Evolutionary conservation across 768 basidiomycete genomes (phyloP), one percentile per base, ranked within the genome.

Genomic region (Suillus cothurnatus): DNA sequence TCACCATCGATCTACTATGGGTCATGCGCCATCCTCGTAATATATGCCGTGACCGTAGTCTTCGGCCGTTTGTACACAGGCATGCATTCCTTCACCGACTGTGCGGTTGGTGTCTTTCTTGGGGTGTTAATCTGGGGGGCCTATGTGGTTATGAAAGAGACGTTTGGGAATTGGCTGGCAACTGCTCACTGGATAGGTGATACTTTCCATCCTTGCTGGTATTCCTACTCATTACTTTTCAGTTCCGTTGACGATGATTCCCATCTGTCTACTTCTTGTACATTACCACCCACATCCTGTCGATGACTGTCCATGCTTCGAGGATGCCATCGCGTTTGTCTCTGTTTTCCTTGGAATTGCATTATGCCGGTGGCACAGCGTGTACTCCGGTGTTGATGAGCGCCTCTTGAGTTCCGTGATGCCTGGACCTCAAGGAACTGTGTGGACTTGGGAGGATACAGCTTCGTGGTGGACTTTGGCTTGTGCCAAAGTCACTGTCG

Each of bases 251-350:
- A 82, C 84, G 12, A 75, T 88, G 50, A 81, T 90, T 32, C 83
- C 88, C 0, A 66, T 91, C n/a, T 87, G 85, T 64, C 78, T 94
- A 17, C 79, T 92, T 6, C 78, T 91, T 23, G 89, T 96, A n/a
- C 90, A 95, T 72, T 88, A 92, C 66, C 94, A 96, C 72, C 95
- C 96, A 0, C 91, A 96, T 69, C 97, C 97, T 0, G 92, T 97
- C 11, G 96, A 99, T 64, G 94, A 97, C 71, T 98, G 97, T 69
- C 97, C 97, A 2, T 98, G 97, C 77, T 99, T 97, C 76, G 97
- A 97, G 73, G 97, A 99, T 72, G 94, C 96, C 4, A 96, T 98
- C 60, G 95, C 97, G 0, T 91, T 95, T 68, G 79, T 92, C n/a
- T 89, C 92, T 31, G 95, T 95, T 49, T 82, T 93, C 21, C 80